Evolutionary conservation across 1,284 basidiomycete genomes (phyloP), one percentile per base, ranked within the genome.

Genomic region (Fistulinella cinereoalba): DNA sequence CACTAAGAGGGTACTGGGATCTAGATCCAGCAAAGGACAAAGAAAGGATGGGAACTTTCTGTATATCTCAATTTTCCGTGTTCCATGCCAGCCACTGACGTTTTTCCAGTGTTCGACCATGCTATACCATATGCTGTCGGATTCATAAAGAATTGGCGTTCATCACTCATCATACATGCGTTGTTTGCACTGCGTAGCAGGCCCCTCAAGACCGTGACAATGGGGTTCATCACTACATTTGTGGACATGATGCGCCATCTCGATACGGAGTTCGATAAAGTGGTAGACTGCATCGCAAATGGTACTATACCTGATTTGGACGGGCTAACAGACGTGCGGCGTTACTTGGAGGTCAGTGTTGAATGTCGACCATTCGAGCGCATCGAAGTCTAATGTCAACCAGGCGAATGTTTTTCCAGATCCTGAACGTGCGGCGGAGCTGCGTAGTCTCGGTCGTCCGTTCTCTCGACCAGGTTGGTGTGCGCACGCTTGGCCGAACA

Each of bases 161-260:
- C 61, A 11, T 64, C 51, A 27, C 57, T 61, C n/a, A 36, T 62
- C 4, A 49, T 58, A 8, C 59, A 57, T 13, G 60, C 40, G 1
- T 19, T 62, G 10, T 62, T 60, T 37, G 42, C 48, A 11, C 11
- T 64, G 12, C 18, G 40, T 4, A 46, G 50, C 40, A 43, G 24
- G 31, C 40, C 45, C 10, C 38, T 61, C 9, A 41, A 47, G 28
- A 28, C 40, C 5, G 51, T 57, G 16, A 5, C 3, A 6, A 31
- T 40, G 23, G 18, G 28, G 3, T 61, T 58, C 34, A 33, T 46
- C 11, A 43, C 31, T 19, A 41, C 42, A 1, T 44, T 61, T 15
- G 32, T 58, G 28, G 49, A 58, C 13, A 44, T 61, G 43, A 49
- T 59, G 9, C 46, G 43, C 7, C 41, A 44, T 24, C 18, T 61